These are phyloP conservation scores for Rhodamnia rubescens DNA, from an alignment of 345 rosid genomes.

Conservation along the genomic window DNA sequence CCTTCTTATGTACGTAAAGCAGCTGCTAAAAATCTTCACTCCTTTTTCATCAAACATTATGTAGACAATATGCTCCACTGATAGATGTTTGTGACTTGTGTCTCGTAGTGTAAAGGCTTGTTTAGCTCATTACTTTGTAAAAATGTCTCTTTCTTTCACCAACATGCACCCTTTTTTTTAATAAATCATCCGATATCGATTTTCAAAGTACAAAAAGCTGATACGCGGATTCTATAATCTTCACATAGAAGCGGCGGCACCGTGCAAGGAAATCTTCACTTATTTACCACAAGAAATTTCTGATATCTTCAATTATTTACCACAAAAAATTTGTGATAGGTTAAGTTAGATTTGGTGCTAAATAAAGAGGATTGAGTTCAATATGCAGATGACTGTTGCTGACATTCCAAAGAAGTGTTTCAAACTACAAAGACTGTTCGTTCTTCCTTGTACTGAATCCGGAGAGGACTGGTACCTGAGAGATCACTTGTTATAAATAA, in stretches of 20 bases:
- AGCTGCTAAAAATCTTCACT: background rate
- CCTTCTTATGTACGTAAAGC: background rate
- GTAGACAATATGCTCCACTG: background rate
- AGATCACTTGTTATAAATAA: too few species aligned
- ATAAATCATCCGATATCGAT: background rate
- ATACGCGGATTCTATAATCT: background rate
- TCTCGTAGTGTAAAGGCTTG: background rate
- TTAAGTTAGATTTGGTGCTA: too few species aligned
- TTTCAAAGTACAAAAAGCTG: background rate
- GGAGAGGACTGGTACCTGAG: too few species aligned
- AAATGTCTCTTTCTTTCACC: background rate
- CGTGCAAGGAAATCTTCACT: too few species aligned
- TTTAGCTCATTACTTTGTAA: background rate
- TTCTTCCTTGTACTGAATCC: too few species aligned
- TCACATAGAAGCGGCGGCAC: background rate
- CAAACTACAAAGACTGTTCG: too few species aligned
- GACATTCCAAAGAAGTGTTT: too few species aligned
- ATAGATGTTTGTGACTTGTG: background rate
- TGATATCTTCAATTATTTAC: too few species aligned
- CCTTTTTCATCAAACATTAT: background rate
- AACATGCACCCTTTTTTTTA: background rate
- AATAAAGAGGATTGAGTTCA: too few species aligned
- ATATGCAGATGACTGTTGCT: too few species aligned
- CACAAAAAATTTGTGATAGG: too few species aligned
- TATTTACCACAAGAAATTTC: too few species aligned